Base-by-base conservation (phyloP, 2,329 filamentous ascomycete genomes). In the Knufia fluminis region DNA sequence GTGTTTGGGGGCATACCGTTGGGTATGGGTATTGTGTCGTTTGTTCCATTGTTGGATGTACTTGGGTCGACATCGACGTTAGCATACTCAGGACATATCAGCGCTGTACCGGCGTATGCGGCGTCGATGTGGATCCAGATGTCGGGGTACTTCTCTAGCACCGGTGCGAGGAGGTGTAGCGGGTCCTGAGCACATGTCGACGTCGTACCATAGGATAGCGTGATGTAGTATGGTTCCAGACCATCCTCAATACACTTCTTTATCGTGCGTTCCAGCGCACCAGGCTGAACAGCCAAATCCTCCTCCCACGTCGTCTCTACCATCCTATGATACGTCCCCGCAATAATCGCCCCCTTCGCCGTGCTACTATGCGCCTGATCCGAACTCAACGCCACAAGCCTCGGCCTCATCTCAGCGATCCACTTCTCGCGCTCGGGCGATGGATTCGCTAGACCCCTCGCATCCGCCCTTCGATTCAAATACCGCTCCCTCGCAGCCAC, bases 111-210 rank as follows among this genome's bases (percentile, higher is more conserved):
- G 1, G 91, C 91, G 66, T 94, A 96, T 1, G 91, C 91, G 9
- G 87, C 91, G 68, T 97, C 91, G 48, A 96, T 79, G 67, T 97
- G 91, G 17, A 95, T 84, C 90, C 91, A 96, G 47, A 96, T 71
- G 52, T 77, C 68, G 8, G 76, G 76, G 62, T 75, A 77, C 17
- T 66, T 61, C 52, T 65, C 68, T 56, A 71, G 65, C 9, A 59
- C 58, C 1, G 82, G 71, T 4, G 71, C 69, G 60, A 94, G 83
- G 54, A 80, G 80, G 1, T 69, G 74, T 59, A 95, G 85, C 61
- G 89, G 83, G 67, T 97, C 91, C 20, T 91, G 76, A 4, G 88
- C 87, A 64, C 90, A 96, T 1, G 89, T 90, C 53, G 85, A 83
- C 1, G 91, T 97, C 1, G 87, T 91, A 46, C 91, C 91, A 41